Evolutionary conservation across 2,329 filamentous ascomycete species (phyloP).

Genomic region (Calonectria crousiana): DNA sequence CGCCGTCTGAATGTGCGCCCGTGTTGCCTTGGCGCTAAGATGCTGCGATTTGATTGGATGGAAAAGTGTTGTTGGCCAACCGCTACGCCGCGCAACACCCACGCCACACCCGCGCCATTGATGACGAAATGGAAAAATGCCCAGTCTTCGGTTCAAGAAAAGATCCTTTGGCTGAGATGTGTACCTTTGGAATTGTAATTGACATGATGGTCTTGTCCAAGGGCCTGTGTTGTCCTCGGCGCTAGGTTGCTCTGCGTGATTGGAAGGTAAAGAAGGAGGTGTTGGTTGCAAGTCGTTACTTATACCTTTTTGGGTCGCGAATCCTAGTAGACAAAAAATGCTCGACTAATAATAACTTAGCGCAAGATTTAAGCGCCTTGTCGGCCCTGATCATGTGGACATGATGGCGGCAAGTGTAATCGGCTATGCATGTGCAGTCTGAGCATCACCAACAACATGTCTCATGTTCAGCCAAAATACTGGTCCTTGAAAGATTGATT

Average conservation of each 20-base stretch:
- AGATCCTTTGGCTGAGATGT: background rate
- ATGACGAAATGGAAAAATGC: background rate
- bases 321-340: background rate
- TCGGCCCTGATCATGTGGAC: background rate
- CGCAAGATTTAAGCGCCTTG: background rate
- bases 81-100: background rate
- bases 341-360: background rate
- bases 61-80: background rate
- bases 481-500: background rate
- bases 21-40: background rate
- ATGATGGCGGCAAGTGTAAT: background rate
- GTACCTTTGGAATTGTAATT: too few relatives aligned
- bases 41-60: background rate
- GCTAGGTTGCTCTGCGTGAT: background rate
- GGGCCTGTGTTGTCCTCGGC: background rate
- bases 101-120: background rate
- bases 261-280: background rate
- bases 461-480: background rate
- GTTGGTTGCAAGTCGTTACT: background rate
- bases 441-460: background rate
- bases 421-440: background rate
- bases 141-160: background rate
- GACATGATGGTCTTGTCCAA: too few relatives aligned
- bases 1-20: background rate
- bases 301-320: background rate